These are phyloP conservation scores for Globisporangium emineosum DNA, from an alignment of 352 stramenopile genomes.

Conservation along the genomic window DNA sequence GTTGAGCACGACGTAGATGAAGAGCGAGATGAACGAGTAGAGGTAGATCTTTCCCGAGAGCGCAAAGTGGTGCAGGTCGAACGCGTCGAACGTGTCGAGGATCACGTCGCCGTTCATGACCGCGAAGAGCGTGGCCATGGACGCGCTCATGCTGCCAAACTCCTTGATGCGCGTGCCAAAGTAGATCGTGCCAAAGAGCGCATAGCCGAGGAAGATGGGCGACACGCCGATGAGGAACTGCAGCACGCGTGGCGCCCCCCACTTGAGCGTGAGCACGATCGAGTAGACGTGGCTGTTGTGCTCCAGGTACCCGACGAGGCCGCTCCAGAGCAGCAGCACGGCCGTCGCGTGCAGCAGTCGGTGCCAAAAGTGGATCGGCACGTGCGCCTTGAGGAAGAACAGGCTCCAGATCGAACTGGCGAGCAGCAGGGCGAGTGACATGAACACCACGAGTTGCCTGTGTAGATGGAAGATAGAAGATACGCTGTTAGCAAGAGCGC, in stretches of 20 bases:
- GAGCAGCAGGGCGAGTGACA: slow-evolving; percentile 50
- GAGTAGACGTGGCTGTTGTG: slow-evolving; percentile 87
- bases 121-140: slow-evolving; percentile 83
- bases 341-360: slow-evolving; percentile 67
- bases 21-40: slow-evolving; percentile 89
- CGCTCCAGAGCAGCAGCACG: slow-evolving; percentile 79
- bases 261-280: slow-evolving; percentile 88
- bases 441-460: slow-evolving; percentile 58
- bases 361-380: slow-evolving; percentile 74
- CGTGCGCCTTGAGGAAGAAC: slow-evolving; percentile 61
- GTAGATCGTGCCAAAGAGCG: slow-evolving; percentile 87
- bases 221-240: slow-evolving; percentile 88
- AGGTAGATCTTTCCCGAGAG: slow-evolving; percentile 78
- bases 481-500: not conserved
- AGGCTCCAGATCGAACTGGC: slow-evolving; percentile 73
- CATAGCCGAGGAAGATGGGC: slow-evolving; percentile 86
- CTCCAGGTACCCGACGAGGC: slow-evolving; percentile 82
- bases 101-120: slow-evolving; percentile 92
- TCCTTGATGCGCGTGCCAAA: slow-evolving; percentile 79
- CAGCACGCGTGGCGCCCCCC: slow-evolving; percentile 72
- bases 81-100: slow-evolving; percentile 87
- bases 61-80: slow-evolving; percentile 64
- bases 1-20: slow-evolving; percentile 93
- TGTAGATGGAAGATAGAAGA: no score
- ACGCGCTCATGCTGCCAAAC: slow-evolving; percentile 66